A percentile compares a stretch with the other conserved stretches of the same genome.
Conservation (phyloP, 805 yeast genomes). For the Ogataea chonburiensis region DNA sequence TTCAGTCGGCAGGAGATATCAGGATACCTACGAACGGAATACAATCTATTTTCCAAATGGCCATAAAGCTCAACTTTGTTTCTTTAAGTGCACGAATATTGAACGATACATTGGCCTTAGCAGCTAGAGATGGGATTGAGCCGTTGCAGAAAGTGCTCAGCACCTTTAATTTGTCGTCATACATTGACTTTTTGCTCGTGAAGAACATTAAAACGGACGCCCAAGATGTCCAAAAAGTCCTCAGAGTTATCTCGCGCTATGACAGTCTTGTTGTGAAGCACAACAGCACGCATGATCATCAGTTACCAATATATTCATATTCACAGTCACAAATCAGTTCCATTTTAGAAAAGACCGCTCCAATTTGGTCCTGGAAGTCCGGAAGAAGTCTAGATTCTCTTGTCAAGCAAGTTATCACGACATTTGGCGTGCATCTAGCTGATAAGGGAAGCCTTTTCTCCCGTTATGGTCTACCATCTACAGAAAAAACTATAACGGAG, state of each 20-base stretch:
- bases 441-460: constrained; percentile 4
- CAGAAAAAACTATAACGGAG: constrained; percentile 12
- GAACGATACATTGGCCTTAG: constrained; percentile 3
- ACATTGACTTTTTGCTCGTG: constrained; percentile 15
- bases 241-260: constrained; percentile 13
- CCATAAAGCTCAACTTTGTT: constrained; percentile 4
- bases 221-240: constrained; percentile 6
- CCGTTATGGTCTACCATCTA: neutral
- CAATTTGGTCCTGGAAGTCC: neutral
- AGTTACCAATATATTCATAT: constrained; percentile 8
- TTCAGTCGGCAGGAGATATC: no score
- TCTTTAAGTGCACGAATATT: constrained; percentile 3
- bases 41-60: constrained; percentile 6
- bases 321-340: constrained; percentile 14
- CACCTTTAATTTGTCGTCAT: constrained; percentile 4
- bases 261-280: constrained; percentile 12
- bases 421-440: constrained; percentile 15
- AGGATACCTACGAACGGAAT: no score
- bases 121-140: neutral
- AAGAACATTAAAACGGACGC: constrained; percentile 15
- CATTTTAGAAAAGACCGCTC: constrained; percentile 13
- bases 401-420: constrained; percentile 10
- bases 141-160: constrained; percentile 4
- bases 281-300: constrained; percentile 7
- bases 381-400: constrained; percentile 1